Base-by-base conservation (phyloP, 495 filamentous ascomycete species). In the Penicillium paxilli region DNA sequence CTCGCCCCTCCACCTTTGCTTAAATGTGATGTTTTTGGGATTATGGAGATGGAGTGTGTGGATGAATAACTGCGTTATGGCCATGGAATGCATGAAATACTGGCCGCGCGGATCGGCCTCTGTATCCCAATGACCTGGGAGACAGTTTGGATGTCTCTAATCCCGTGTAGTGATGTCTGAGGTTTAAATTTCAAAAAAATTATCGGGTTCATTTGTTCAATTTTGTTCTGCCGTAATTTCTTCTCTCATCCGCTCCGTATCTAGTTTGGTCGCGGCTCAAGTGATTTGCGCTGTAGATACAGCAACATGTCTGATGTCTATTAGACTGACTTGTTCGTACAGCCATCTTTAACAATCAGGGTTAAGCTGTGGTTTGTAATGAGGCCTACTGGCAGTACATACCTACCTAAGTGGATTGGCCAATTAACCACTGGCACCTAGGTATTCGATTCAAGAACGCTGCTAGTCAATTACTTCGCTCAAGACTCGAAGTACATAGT, bases 1-100 rank as follows among this genome's bases (percentile, higher is more conserved):
- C 85, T 75, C 85, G 94, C 77, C 94, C 94, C 68, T 87, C 89
- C 57, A 98, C 94, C 70, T 97, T 97, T 69, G 79, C 79, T 60
- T 82, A 79, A 70, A 72, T 71, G 70, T 76, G 69, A 67, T 58
- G 63, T 68, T 70, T 60, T 68, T 55, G 65, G 65, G 47, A 38
- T 66, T 65, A 61, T 55, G 55, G 70, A 58, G 58, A 64, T 65
- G 71, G 72, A 67, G 66, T 75, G 72, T 76, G 68, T 56, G 68
- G 68, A 73, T 74, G 71, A 74, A 76, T 72, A 66, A 75, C 69
- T 74, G 64, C 70, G 70, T 74, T 66, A 75, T 71, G 73, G 73
- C 73, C 70, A 75, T 70, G 70, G 71, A 68, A 74, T 76, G 72
- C 70, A 75, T 66, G 66, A 69, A 72, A 75, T 60, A 68, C 58